A percentile compares a stretch with the other conserved stretches of the same genome.
phyloP scores from a whole-genome alignment of 129 eudicot species.

The Tagetes patula region DNA sequence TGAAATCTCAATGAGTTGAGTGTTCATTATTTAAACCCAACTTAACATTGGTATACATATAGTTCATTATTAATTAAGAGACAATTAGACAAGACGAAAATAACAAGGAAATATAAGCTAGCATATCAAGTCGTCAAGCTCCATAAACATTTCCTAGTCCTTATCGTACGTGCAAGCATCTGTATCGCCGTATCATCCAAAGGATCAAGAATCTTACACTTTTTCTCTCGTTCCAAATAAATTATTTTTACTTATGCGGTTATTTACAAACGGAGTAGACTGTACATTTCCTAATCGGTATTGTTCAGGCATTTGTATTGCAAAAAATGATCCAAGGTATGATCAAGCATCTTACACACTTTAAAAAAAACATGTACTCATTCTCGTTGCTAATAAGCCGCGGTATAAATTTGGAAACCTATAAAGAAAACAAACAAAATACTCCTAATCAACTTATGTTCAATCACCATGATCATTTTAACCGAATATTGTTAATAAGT shows the following conservation, averaged over 20 bases:
- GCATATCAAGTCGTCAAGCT: slow-evolving; percentile 1
- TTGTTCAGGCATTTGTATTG: no score
- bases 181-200: neutral
- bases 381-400: neutral
- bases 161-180: neutral
- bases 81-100: neutral
- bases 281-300: no score
- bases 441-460: neutral
- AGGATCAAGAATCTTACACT: slow-evolving; percentile 10
- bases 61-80: neutral
- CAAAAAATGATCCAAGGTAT: no score
- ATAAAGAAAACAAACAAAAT: neutral
- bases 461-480: neutral
- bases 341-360: no score
- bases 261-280: no score
- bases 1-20: slow-evolving; percentile 7
- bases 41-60: slow-evolving; percentile 22
- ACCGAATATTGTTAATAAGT: neutral
- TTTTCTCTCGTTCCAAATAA: neutral
- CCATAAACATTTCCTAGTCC: neutral
- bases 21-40: neutral
- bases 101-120: neutral
- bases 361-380: no score
- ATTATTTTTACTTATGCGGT: neutral
- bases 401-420: neutral